These are phyloP conservation scores for Cavenderia fasciculata DNA, from an alignment of 78 protist genomes.

Conservation along the genomic window DNA sequence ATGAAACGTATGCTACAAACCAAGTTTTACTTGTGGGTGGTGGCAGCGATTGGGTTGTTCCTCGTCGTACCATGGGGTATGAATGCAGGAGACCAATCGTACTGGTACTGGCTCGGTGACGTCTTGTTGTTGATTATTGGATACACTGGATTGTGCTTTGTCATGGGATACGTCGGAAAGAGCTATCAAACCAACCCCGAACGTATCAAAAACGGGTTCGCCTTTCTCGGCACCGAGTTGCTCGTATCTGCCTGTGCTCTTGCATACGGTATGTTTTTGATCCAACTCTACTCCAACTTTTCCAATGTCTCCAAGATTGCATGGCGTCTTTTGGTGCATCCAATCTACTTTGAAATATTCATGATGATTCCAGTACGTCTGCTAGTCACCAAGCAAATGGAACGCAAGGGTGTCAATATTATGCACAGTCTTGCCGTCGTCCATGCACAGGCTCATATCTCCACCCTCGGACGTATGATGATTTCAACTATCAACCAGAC, in stretches of 20 bases:
- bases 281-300: slow-evolving; percentile 54
- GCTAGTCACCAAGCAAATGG: slow-evolving; percentile 70
- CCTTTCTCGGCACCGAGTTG: slow-evolving; percentile 33
- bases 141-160: slow-evolving; percentile 46
- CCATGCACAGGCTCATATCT: slow-evolving; percentile 63
- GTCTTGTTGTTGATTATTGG: slow-evolving; percentile 35
- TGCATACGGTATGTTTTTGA: slow-evolving; percentile 67
- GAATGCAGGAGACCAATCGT: slow-evolving; percentile 24
- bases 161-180: slow-evolving; percentile 69
- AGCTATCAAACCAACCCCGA: slow-evolving; percentile 45
- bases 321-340: slow-evolving; percentile 71
- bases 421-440: slow-evolving; percentile 54
- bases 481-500: slow-evolving; percentile 61
- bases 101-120: slow-evolving; percentile 71
- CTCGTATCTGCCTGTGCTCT: slow-evolving; percentile 54
- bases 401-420: slow-evolving; percentile 44
- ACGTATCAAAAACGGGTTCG: slow-evolving; percentile 27
- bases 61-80: slow-evolving; percentile 50
- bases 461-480: slow-evolving; percentile 72
- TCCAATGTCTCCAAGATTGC: slow-evolving; percentile 28
- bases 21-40: slow-evolving; percentile 28
- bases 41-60: slow-evolving; percentile 52
- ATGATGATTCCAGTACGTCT: slow-evolving; percentile 77
- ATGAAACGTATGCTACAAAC: slow-evolving; percentile 58
- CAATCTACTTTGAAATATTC: slow-evolving; percentile 50